Evolutionary conservation across 345 rosid species (phyloP), one percentile per base, ranked within the genome.

Genomic region (Streptanthus diversifolius): DNA sequence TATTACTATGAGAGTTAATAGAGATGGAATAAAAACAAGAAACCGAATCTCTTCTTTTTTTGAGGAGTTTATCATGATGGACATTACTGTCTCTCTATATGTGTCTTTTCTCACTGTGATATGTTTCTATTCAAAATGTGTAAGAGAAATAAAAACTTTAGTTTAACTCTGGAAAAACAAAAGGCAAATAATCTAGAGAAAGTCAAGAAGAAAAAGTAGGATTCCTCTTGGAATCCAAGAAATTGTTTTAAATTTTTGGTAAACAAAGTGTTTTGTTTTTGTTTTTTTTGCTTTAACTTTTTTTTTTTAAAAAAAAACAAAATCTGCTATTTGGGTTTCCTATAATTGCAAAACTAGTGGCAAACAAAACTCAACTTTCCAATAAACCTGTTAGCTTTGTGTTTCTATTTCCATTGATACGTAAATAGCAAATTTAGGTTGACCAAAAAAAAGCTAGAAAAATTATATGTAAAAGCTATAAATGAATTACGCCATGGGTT

Each of bases 361-460:
- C 64, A 59, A 70, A 59, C 58, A 59, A 61, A 36, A 44, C 5
- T 3, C 8, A 58, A 57, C 63, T 68, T 68, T 40, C 40, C 63
- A 29, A 43, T 30, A 41, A 30, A 54, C 30, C 14, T 53, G 15
- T 39, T 66, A 22, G 60, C 56, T 64, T 64, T 61, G 4, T 25
- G 33, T 61, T 61, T 24, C 49, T 25, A 14, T 22, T 39, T 39
- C 12, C 65, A 60, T 39, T 22, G 13, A 37, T 36, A 45, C 4
- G 9, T 47, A 59, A 19, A 22, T 25, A 52, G 18, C 51, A 29
- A 29, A 14, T 27, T 27, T 54, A 54, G 10, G 3, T 52, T 52
- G 33, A 3, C 15, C 30, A 51, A 2, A 51, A 51, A 22, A 51
- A 51, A 51, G 22, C 7, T 25, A 53, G 8, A 21, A 53, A 27